These are phyloP conservation scores for Fomes fomentarius DNA, from an alignment of 1,284 basidiomycete species.

Conservation along the genomic window DNA sequence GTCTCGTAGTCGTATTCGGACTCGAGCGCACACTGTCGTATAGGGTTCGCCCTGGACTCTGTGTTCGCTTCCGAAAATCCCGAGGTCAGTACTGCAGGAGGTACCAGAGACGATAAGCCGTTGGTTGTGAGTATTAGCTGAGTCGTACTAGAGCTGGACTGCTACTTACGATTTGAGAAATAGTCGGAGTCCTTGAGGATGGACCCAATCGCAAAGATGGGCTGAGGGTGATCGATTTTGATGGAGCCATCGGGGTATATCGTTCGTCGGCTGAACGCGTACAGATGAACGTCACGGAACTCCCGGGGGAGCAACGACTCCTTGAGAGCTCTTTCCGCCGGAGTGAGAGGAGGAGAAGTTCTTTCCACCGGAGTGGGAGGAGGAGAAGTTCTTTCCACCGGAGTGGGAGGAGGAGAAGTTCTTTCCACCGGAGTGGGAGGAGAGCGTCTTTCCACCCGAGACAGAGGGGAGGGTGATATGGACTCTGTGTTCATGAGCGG, in stretches of 20 bases:
- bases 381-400: constrained; percentile 1
- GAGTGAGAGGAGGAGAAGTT: not conserved
- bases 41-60: not conserved
- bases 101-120: not conserved
- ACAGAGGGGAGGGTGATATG: no score
- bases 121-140: no score
- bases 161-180: constrained; percentile 24
- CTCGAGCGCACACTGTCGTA: constrained; percentile 7
- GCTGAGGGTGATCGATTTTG: constrained; percentile 22
- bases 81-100: constrained; percentile 22
- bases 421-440: constrained; percentile 6
- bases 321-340: constrained; percentile 14
- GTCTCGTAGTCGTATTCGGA: constrained; percentile 32
- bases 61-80: constrained; percentile 25
- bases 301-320: constrained; percentile 13
- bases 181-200: constrained; percentile 25
- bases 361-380: constrained; percentile 6
- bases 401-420: not conserved
- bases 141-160: no score
- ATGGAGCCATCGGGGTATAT: constrained; percentile 5
- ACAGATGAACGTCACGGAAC: constrained; percentile 28
- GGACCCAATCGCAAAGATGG: constrained; percentile 22
- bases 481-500: no score
- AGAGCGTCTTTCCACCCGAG: no score
- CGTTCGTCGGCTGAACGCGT: constrained; percentile 23